Conservation (phyloP, 805 yeast genomes). For the Monosporozyma solicola region DNA sequence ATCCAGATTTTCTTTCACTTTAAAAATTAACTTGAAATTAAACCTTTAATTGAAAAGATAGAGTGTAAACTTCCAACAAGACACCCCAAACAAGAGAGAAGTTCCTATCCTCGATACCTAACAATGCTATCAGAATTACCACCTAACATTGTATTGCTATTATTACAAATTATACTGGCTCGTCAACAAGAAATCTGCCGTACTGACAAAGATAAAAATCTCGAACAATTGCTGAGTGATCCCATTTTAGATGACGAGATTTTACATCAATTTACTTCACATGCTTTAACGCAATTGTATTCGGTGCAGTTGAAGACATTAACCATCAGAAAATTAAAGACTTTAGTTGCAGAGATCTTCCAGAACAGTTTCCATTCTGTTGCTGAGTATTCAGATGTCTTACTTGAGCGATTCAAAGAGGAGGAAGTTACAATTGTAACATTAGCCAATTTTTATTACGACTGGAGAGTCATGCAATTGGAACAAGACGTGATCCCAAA, state of each 20-base stretch:
- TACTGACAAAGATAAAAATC: conserved; percentile 11
- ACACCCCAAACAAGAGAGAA: background rate
- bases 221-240: conserved; percentile 12
- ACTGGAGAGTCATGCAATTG: conserved; percentile 16
- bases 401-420: conserved; percentile 4
- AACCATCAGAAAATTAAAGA: conserved; percentile 17
- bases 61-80: background rate
- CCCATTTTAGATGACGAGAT: conserved; percentile 23
- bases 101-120: background rate
- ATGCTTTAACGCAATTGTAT: conserved; percentile 18
- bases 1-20: background rate
- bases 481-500: conserved; percentile 17
- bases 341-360: conserved; percentile 17
- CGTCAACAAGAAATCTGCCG: conserved; percentile 23
- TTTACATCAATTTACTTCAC: conserved; percentile 14
- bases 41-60: background rate
- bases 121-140: conserved; percentile 6
- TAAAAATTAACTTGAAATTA: background rate
- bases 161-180: conserved; percentile 22
- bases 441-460: conserved; percentile 25
- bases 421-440: conserved; percentile 15
- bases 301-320: conserved; percentile 17
- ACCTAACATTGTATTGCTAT: conserved; percentile 16
- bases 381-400: conserved; percentile 9
- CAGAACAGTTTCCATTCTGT: background rate